Evolutionary conservation across 2,329 filamentous ascomycete genomes (phyloP).

Genomic region (Talaromyces sp.): DNA sequence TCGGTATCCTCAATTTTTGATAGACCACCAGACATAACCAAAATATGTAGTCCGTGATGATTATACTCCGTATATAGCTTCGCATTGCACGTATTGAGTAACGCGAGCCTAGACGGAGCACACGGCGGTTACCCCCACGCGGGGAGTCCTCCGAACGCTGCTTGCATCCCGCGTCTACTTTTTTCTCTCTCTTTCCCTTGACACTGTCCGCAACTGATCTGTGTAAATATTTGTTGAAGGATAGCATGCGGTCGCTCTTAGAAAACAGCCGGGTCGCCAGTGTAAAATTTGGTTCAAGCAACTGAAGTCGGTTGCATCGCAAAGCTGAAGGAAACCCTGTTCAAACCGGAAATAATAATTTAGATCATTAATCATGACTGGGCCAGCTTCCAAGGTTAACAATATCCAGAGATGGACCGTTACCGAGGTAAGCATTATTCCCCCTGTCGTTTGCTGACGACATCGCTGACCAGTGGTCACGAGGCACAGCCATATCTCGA

Average conservation of each 20-base stretch:
- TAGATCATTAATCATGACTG: background rate
- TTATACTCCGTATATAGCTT: background rate
- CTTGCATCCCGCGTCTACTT: background rate
- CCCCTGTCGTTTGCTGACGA: slow-evolving; percentile 7
- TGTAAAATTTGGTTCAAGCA: background rate
- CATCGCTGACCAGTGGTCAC: background rate
- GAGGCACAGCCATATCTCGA: slow-evolving; percentile 32
- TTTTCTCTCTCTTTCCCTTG: background rate
- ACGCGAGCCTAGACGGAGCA: background rate
- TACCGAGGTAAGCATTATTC: slow-evolving; percentile 30
- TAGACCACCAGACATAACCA: background rate
- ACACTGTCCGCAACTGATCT: background rate
- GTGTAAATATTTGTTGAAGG: background rate
- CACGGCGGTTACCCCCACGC: background rate
- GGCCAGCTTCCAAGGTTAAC: background rate
- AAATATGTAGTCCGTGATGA: background rate
- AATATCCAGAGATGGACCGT: slow-evolving; percentile 41
- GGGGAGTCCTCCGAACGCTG: background rate
- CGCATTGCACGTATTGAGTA: background rate
- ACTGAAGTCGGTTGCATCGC: background rate
- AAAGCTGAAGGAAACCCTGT: background rate
- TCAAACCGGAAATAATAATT: background rate
- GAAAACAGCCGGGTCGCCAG: background rate
- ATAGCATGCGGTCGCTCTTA: background rate
- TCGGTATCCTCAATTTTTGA: background rate